Evolutionary conservation across 352 stramenopile genomes (phyloP).

Genomic region (Globisporangium rhizosaccharum): DNA sequence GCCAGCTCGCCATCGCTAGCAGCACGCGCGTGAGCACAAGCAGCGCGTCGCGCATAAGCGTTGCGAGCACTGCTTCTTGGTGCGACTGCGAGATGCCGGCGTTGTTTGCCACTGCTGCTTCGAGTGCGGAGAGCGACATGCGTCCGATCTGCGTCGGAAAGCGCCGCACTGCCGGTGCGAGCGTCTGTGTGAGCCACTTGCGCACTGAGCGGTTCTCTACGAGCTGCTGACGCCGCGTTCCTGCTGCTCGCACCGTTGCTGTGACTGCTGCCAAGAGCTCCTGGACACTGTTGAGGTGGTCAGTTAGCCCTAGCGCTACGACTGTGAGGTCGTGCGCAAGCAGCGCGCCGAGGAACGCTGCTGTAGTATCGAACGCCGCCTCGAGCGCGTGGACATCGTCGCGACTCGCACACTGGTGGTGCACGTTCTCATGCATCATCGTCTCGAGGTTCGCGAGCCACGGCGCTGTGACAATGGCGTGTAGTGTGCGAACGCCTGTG

Average conservation of each 20-base stretch:
- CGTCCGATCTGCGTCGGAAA: conserved; percentile 5
- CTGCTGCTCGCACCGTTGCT: neutral
- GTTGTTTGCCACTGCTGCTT: neutral
- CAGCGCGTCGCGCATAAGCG: conserved; percentile 32
- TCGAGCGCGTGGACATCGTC: conserved; percentile 27
- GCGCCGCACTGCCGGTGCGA: conserved; percentile 9
- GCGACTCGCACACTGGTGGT: conserved; percentile 40
- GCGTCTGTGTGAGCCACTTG: conserved; percentile 14
- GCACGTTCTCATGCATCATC: conserved; percentile 51
- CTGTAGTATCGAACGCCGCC: conserved; percentile 1
- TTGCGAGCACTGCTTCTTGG: conserved; percentile 5
- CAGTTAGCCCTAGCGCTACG: conserved; percentile 2
- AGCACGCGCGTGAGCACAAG: conserved; percentile 40
- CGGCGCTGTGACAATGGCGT: conserved; percentile 23
- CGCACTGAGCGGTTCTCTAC: conserved; percentile 11
- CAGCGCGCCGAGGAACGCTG: conserved; percentile 5
- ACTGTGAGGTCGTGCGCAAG: conserved; percentile 1
- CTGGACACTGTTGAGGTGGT: neutral
- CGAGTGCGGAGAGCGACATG: neutral
- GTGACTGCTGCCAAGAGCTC: conserved; percentile 3
- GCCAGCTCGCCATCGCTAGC: conserved; percentile 32
- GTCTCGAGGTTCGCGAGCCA: conserved; percentile 33
- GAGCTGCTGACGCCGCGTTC: neutral
- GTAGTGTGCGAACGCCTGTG: conserved; percentile 5
- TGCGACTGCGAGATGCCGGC: neutral